Evolutionary conservation across 768 basidiomycete genomes (phyloP).

Genomic region (Podaxis carcinomalis): DNA sequence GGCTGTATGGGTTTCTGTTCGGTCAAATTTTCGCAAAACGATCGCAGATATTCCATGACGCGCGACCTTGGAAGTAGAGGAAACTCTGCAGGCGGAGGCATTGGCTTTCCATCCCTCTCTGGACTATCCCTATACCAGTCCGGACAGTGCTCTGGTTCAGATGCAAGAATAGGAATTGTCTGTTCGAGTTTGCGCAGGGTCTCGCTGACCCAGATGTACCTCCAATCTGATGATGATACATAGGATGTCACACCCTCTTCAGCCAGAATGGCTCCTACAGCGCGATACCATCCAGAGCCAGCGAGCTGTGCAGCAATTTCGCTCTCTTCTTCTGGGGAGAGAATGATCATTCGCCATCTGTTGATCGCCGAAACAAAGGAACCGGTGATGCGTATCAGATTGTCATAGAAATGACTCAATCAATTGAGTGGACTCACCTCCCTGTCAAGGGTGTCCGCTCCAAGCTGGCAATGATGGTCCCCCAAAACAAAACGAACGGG

Average conservation of each 20-base stretch:
- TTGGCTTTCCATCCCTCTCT: slow-evolving; percentile 45
- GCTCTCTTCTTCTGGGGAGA: slow-evolving; percentile 92
- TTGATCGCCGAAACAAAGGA: background rate
- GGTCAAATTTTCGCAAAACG: slow-evolving; percentile 45
- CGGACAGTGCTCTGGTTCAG: slow-evolving; percentile 50
- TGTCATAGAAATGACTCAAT: slow-evolving; percentile 7
- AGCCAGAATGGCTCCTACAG: slow-evolving; percentile 76
- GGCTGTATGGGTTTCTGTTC: slow-evolving; percentile 34
- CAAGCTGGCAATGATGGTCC: slow-evolving; percentile 65
- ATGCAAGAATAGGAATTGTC: slow-evolving; percentile 63
- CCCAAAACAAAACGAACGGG: slow-evolving; percentile 60
- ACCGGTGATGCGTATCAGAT: background rate
- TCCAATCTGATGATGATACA: slow-evolving; percentile 81
- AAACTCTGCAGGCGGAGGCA: slow-evolving; percentile 79
- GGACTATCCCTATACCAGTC: slow-evolving; percentile 46
- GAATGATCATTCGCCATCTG: slow-evolving; percentile 85
- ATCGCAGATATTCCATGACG: slow-evolving; percentile 66
- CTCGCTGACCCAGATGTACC: slow-evolving; percentile 80
- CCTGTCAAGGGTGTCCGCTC: slow-evolving; percentile 85
- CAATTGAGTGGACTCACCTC: slow-evolving; percentile 43
- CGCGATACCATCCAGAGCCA: slow-evolving; percentile 82
- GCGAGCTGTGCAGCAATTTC: slow-evolving; percentile 78
- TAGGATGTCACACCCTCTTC: slow-evolving; percentile 56
- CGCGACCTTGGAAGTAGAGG: slow-evolving; percentile 84
- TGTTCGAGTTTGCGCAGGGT: slow-evolving; percentile 76